Conservation (phyloP, 164 flowering plant genomes). For the Aristolochia fimbriata region DNA sequence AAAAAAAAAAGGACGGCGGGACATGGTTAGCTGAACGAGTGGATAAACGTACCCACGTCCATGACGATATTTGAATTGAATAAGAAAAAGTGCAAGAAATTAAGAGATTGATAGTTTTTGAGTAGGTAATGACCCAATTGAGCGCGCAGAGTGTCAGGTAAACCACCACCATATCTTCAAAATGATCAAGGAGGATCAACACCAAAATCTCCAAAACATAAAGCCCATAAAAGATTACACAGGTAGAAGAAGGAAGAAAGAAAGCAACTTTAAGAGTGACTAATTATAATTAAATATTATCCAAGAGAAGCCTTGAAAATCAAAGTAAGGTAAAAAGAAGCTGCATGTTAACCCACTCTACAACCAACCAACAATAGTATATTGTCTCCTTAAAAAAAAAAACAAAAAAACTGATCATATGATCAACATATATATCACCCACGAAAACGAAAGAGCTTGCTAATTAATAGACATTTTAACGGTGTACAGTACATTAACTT, state of each 20-base stretch:
- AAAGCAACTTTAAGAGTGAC: neutral
- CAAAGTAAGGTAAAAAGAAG: neutral
- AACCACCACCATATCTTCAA: no score
- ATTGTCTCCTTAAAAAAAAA: no score
- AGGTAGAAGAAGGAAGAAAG: neutral
- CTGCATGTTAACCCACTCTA: constrained; percentile 3
- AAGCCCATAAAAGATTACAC: neutral
- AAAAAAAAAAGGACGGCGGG: neutral
- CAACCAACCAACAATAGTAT: neutral
- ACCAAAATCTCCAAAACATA: no score
- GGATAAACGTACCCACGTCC: neutral
- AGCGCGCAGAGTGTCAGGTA: no score
- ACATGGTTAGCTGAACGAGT: neutral
- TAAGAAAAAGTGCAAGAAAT: neutral
- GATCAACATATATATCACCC: no score
- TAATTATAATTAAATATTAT: neutral
- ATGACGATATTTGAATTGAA: neutral
- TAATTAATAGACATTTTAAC: no score
- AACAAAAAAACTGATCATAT: no score
- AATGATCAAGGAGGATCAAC: no score
- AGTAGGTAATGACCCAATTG: no score
- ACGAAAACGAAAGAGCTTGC: neutral
- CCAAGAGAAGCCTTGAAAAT: constrained; percentile 4
- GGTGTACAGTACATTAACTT: no score
- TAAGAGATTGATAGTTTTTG: neutral